Evolutionary conservation across 495 filamentous ascomycete species (phyloP).

Genomic region (Parathielavia hyrcaniae): DNA sequence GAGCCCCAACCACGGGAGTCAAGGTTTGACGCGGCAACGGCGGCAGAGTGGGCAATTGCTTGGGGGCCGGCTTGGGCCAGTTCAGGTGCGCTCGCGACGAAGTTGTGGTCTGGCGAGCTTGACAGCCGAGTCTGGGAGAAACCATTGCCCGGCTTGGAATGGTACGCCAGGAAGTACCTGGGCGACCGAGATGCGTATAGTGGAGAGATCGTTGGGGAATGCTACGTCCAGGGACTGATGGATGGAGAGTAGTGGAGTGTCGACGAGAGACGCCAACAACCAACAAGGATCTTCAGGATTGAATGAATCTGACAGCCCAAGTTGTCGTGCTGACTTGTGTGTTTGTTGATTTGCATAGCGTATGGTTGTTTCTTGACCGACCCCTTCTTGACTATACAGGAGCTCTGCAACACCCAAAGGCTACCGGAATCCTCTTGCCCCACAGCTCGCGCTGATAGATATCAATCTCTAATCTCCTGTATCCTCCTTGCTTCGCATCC

Average conservation of each 20-base stretch:
- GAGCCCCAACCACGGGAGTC: no score
- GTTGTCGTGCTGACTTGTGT: no score
- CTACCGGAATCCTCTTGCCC: neutral
- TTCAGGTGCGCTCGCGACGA: neutral
- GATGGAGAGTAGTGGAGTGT: no score
- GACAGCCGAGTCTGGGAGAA: neutral
- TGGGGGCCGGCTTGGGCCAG: neutral
- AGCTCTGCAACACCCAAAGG: no score
- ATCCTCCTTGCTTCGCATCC: neutral
- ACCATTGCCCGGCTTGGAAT: neutral
- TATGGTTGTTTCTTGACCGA: neutral
- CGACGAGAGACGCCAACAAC: no score
- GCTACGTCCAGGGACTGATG: no score
- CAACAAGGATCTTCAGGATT: no score
- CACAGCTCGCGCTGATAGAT: neutral
- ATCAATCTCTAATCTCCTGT: no score
- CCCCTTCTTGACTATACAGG: no score
- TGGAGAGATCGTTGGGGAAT: neutral
- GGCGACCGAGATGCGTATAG: neutral
- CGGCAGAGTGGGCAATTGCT: no score
- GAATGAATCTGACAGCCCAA: no score
- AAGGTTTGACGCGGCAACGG: no score
- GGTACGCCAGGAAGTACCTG: neutral
- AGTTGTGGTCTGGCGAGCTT: neutral
- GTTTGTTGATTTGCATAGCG: neutral